Base-by-base conservation (phyloP, 1,284 basidiomycete genomes). In the Austroboletus novae-zelandiae region DNA sequence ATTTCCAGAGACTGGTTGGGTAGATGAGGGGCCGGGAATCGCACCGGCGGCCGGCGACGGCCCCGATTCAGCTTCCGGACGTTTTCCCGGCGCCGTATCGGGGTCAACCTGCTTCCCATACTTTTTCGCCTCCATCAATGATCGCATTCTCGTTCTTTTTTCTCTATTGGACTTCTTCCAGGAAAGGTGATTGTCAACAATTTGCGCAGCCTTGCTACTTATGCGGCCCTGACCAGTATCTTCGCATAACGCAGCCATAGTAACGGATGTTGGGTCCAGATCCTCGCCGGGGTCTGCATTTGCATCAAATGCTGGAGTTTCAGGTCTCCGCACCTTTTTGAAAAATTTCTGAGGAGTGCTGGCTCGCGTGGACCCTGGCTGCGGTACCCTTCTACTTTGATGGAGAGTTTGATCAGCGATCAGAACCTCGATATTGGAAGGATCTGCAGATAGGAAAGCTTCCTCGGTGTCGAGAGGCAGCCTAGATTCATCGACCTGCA, bases 161-260 rank as follows among this genome's bases (percentile, higher is more conserved):
- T 87, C 84, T 52, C 74, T 76, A 59, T 80, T 87, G 27, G 76
- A 72, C 25, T 74, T 71, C 60, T 84, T 86, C 86, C 86, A 89
- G 10, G 78, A 72, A 39, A 78, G 71, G 57, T 87, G 84, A 54
- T 88, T 89, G 50, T 68, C 78, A 55, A 83, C 68, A 50, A 89
- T 82, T 57, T 86, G 81, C 8, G 74, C 73, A 0, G 84, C 86
- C 65, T 84, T 87, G 59, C 77, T 84, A 60, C 87, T 89, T 40
- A 89, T 72, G 31, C 87, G 79, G 10, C 88, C 89, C 52, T 81
- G 81, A 5, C 86, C 85, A 2, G 77, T 85, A 61, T 91, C 88
- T 27, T 76, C 77, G 61, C 88, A 90, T 3, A 91, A 74, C 0
- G 79, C 68, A 14, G 85, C 82, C 88, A 91, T 91, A 5, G 85